Percentiles rank a stretch among this genome's conserved stretches.
Evolutionary conservation across 1,284 basidiomycete genomes (phyloP).

Genomic region (Irpex sp.): DNA sequence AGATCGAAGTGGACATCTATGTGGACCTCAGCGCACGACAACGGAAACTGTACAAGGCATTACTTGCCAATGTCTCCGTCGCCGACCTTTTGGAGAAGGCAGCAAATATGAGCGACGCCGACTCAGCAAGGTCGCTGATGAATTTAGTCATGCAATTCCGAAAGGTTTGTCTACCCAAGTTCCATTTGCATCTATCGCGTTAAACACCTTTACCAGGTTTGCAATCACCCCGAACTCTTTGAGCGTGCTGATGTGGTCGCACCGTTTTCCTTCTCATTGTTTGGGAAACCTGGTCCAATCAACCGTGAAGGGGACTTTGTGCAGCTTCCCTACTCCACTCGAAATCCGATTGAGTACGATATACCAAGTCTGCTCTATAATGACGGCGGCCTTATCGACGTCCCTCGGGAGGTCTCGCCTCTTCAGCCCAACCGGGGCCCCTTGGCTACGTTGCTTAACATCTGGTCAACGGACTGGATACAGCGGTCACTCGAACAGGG

Average conservation of each 20-base stretch:
- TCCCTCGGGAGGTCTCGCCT: slow-evolving; percentile 59
- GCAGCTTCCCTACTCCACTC: slow-evolving; percentile 80
- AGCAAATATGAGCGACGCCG: slow-evolving; percentile 83
- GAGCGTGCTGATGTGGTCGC: slow-evolving; percentile 95
- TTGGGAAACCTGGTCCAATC: slow-evolving; percentile 80
- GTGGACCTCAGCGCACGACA: slow-evolving; percentile 95
- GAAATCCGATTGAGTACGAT: slow-evolving; percentile 80
- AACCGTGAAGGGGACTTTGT: slow-evolving; percentile 86
- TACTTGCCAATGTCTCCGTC: slow-evolving; percentile 92
- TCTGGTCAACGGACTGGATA: slow-evolving; percentile 88
- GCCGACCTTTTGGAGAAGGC: slow-evolving; percentile 94
- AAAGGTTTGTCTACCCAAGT: slow-evolving; percentile 54
- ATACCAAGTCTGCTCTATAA: slow-evolving; percentile 80
- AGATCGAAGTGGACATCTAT: slow-evolving; percentile 97
- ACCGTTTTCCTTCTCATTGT: slow-evolving; percentile 86
- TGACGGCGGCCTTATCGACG: slow-evolving; percentile 73
- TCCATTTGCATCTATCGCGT: slow-evolving; percentile 3
- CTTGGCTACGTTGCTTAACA: slow-evolving; percentile 78
- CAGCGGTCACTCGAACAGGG: slow-evolving; percentile 66
- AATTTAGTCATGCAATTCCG: slow-evolving; percentile 99
- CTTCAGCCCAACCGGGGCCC: slow-evolving; percentile 60
- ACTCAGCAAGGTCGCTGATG: slow-evolving; percentile 92
- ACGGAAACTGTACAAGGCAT: slow-evolving; percentile 86
- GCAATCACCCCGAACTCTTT: slow-evolving; percentile 98
- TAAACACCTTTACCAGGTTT: slow-evolving; percentile 55